Conservation (phyloP, 2,329 filamentous ascomycete species). For the Falciphora oryzae region DNA sequence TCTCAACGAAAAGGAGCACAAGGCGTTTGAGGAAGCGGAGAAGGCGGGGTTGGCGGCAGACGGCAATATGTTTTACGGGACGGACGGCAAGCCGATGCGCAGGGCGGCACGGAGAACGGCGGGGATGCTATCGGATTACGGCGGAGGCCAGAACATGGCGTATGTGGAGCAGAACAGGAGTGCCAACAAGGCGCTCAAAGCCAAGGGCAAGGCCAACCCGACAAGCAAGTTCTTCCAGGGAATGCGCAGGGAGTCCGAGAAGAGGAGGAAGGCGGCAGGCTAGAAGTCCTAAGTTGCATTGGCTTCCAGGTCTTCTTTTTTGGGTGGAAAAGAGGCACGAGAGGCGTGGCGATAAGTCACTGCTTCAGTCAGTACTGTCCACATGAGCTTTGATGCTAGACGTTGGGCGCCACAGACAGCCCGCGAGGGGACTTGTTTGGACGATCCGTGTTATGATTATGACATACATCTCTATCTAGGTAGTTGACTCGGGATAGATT, state of each 20-base stretch:
- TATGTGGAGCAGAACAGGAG: constrained; percentile 74
- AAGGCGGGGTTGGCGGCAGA: constrained; percentile 34
- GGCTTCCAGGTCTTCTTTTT: too few species aligned
- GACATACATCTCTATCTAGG: not conserved
- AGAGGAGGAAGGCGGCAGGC: constrained; percentile 31
- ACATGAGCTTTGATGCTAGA: not conserved
- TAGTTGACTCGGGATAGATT: not conserved
- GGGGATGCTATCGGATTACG: constrained; percentile 73
- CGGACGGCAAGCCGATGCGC: constrained; percentile 17
- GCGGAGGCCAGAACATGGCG: constrained; percentile 88
- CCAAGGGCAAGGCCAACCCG: constrained; percentile 52
- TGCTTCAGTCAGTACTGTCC: not conserved
- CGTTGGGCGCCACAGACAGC: too few species aligned
- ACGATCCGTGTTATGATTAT: not conserved
- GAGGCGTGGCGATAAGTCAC: not conserved
- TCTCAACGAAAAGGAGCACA: constrained; percentile 75
- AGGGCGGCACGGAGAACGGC: constrained; percentile 62
- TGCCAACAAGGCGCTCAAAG: constrained; percentile 48
- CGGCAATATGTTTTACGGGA: constrained; percentile 19
- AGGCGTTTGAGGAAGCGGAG: constrained; percentile 86
- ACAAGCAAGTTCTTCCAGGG: constrained; percentile 58
- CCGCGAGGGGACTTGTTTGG: not conserved
- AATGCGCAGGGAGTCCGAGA: constrained; percentile 51
- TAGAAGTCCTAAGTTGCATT: too few species aligned
- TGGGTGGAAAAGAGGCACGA: not conserved